Evolutionary conservation across 2,329 filamentous ascomycete species (phyloP).

Genomic region (Aspergillus thermomutatus): DNA sequence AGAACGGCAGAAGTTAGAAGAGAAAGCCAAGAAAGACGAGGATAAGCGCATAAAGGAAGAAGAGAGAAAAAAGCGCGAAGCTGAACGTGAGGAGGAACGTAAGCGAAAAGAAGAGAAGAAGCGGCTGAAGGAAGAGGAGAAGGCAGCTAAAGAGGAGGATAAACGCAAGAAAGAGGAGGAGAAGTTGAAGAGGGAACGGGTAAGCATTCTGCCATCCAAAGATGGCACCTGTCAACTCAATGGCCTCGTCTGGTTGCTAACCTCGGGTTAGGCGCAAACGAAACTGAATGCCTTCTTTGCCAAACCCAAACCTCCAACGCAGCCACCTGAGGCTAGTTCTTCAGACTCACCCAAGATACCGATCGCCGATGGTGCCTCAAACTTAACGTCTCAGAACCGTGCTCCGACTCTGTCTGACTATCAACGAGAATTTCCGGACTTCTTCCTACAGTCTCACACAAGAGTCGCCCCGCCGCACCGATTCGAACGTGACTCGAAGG

Average conservation of each 20-base stretch:
- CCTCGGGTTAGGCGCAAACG: constrained; percentile 44
- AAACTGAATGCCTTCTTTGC: constrained; percentile 50
- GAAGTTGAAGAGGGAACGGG: constrained; percentile 41
- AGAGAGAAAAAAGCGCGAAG: constrained; percentile 44
- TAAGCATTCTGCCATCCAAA: constrained; percentile 26
- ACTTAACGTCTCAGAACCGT: constrained; percentile 16
- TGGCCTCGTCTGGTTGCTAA: constrained; percentile 23
- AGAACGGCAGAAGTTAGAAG: constrained; percentile 22
- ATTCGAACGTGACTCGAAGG: constrained; percentile 58
- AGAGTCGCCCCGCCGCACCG: constrained; percentile 59
- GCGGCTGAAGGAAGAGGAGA: constrained; percentile 41
- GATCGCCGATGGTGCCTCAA: constrained; percentile 6
- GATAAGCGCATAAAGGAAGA: constrained; percentile 45
- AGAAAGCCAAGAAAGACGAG: constrained; percentile 26
- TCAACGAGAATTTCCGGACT: constrained; percentile 71
- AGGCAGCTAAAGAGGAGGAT: constrained; percentile 40
- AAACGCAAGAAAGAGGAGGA: constrained; percentile 38
- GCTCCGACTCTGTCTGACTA: constrained; percentile 52
- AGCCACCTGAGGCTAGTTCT: constrained; percentile 17
- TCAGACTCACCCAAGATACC: constrained; percentile 30
- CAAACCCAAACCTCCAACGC: constrained; percentile 36
- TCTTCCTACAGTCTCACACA: constrained; percentile 72
- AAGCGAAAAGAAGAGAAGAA: constrained; percentile 45
- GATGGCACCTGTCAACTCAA: constrained; percentile 4
- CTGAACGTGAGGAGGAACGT: constrained; percentile 45